Evolutionary conservation across 1,284 basidiomycete species (phyloP).

Genomic region (Fomitopsis palustris): DNA sequence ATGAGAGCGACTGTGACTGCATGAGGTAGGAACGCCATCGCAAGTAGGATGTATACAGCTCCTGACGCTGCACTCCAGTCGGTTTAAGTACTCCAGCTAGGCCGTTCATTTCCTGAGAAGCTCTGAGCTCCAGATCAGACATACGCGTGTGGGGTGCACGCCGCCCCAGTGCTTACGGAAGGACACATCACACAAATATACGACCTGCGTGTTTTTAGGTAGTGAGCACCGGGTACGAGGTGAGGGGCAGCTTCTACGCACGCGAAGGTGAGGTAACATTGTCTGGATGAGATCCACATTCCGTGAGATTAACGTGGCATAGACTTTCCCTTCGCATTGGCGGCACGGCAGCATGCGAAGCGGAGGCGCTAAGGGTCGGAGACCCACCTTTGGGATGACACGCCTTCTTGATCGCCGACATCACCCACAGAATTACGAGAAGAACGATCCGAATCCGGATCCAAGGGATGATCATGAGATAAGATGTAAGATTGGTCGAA

Average conservation of each 20-base stretch:
- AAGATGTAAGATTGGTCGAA: not conserved
- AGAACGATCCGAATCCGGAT: not conserved
- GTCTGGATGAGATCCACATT: not conserved
- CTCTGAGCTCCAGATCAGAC: not conserved
- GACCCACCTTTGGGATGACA: not conserved
- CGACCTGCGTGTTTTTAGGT: not conserved
- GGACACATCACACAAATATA: not conserved
- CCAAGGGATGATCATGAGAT: not conserved
- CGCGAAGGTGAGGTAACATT: not conserved
- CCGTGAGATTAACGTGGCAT: conserved; percentile 15
- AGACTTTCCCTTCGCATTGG: conserved; percentile 10
- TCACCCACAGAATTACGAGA: not conserved
- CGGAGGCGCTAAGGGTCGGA: not conserved
- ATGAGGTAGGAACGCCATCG: conserved; percentile 7
- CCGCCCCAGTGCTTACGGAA: not conserved
- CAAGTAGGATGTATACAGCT: not conserved
- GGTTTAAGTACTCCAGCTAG: not conserved
- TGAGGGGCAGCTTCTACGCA: conserved; percentile 1
- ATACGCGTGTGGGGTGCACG: not conserved
- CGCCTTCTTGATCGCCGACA: conserved; percentile 1
- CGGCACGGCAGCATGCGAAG: not conserved
- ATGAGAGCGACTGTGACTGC: conserved; percentile 3
- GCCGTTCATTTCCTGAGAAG: not conserved
- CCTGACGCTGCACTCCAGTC: conserved; percentile 4
- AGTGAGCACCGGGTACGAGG: not conserved